Evolutionary conservation across 2,329 filamentous ascomycete species (phyloP).

Genomic region (Dryadomyces sulphureus): DNA sequence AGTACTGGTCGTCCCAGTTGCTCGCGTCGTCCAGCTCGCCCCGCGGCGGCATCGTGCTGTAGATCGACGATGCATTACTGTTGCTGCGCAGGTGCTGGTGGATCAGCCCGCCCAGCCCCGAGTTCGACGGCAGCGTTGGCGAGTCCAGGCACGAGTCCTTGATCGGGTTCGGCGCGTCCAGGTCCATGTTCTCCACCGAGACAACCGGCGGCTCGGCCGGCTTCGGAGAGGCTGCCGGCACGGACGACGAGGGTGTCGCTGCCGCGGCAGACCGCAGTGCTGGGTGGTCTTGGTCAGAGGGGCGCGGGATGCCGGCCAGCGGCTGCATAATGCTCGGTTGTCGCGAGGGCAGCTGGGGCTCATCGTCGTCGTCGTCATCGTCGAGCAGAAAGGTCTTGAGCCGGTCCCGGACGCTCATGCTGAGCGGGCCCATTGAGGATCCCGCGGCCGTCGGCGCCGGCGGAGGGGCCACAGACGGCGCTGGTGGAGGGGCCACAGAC

Average conservation of each 20-base stretch:
- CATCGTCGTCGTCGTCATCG: constrained; percentile 27
- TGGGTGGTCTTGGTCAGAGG: constrained; percentile 38
- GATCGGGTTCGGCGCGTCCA: constrained; percentile 5
- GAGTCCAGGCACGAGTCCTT: constrained; percentile 41
- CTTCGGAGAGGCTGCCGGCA: neutral
- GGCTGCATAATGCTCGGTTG: constrained; percentile 4
- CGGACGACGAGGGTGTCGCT: neutral
- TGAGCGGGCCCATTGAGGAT: neutral
- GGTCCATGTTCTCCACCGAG: constrained; percentile 1
- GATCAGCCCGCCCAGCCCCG: constrained; percentile 66
- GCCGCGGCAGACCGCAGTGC: constrained; percentile 25
- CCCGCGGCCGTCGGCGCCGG: too few relatives aligned
- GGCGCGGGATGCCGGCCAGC: constrained; percentile 26
- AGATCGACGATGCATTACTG: constrained; percentile 71
- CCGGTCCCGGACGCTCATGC: neutral
- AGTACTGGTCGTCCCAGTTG: neutral
- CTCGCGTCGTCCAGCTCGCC: neutral
- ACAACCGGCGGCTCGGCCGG: neutral
- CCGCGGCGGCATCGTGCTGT: constrained; percentile 24
- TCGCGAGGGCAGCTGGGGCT: neutral
- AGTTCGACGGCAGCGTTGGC: constrained; percentile 58
- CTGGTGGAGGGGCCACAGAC: too few relatives aligned
- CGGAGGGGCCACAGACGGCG: too few relatives aligned
- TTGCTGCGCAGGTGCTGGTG: constrained; percentile 69
- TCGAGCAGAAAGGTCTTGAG: constrained; percentile 24